These are phyloP conservation scores for Stephanocyclus meneghinianus DNA, from an alignment of 352 stramenopile genomes.

Conservation along the genomic window DNA sequence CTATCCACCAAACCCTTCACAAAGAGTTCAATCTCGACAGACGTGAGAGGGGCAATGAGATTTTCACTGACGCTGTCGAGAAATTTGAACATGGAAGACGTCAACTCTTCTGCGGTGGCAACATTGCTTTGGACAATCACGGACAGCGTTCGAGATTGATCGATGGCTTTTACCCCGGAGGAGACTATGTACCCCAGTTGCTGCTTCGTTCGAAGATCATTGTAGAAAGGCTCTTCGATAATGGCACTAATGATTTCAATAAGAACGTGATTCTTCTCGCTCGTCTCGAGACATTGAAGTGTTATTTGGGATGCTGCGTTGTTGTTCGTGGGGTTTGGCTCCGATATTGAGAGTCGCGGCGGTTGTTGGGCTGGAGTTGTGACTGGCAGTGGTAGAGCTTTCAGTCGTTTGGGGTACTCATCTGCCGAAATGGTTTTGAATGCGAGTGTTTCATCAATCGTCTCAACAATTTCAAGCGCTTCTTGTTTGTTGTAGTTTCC, in stretches of 20 bases:
- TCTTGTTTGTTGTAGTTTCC: conserved; percentile 77
- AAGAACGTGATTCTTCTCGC: conserved; percentile 70
- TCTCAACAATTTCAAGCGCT: conserved; percentile 64
- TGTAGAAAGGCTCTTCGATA: conserved; percentile 74
- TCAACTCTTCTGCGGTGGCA: conserved; percentile 31
- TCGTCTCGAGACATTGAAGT: conserved; percentile 67
- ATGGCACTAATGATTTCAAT: conserved; percentile 74
- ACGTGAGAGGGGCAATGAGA: conserved; percentile 58
- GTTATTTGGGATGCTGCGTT: conserved; percentile 72
- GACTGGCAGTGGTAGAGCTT: conserved; percentile 60
- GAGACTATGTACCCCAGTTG: conserved; percentile 82
- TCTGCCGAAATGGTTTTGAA: conserved; percentile 65
- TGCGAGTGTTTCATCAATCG: conserved; percentile 64
- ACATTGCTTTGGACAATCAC: conserved; percentile 78
- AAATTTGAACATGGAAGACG: conserved; percentile 66
- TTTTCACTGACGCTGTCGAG: conserved; percentile 57
- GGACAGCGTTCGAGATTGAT: conserved; percentile 61
- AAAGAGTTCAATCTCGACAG: conserved; percentile 65
- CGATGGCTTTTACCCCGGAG: conserved; percentile 64
- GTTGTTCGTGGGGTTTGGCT: conserved; percentile 73
- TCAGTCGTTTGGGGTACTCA: conserved; percentile 62
- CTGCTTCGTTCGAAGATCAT: conserved; percentile 77
- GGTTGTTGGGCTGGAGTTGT: conserved; percentile 25
- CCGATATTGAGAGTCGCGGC: conserved; percentile 52
- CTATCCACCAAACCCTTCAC: conserved; percentile 73